Evolutionary conservation across 2,329 filamentous ascomycete genomes (phyloP), one percentile per base, ranked within the genome.

Genomic region (Leptographium wingfieldii): DNA sequence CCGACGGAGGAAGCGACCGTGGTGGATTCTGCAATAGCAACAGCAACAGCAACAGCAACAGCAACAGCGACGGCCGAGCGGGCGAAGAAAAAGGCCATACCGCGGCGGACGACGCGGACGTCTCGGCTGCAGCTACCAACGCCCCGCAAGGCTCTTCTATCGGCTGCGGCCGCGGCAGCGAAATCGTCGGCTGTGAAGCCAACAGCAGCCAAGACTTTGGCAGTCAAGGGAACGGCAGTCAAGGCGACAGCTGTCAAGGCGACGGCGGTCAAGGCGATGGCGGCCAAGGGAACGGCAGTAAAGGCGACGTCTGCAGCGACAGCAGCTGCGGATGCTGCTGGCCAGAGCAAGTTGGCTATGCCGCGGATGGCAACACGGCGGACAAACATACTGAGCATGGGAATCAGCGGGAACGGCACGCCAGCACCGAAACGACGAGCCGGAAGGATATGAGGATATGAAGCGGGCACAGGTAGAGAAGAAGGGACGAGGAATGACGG

Each of bases 321-420:
- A 0, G 14, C 53, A 5, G 29, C 56, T 3, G 19, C 54, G 3
- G n/a, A 12, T 5, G 19, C 16, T 16, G n/a, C 19, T 14, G 38
- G 35, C 35, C 4, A 27, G 52, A 35, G 31, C 29, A 54, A 38
- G 14, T 27, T 48, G 4, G 31, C 62, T 4, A 49, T 29, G 5
- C 55, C 49, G 19, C 62, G 64, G 3, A 64, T 65, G 64, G 59
- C 61, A 0, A 63, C 63, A 9, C 29, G 63, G 3, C 60, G 63
- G 40, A 61, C 60, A 38, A 63, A 61, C 35, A 60, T 65, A 31
- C 27, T 64, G 33, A 60, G 61, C 43, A 58, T 63, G 61, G 63
- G 62, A 22, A 61, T 65, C 53, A 62, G 60, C 35, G 64, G 60
- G 11, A 65, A 65, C 33, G 64, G 63, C 2, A 66, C 65, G 27